Conservation (phyloP, 2,329 filamentous ascomycete species). For the Fusarium sp. region DNA sequence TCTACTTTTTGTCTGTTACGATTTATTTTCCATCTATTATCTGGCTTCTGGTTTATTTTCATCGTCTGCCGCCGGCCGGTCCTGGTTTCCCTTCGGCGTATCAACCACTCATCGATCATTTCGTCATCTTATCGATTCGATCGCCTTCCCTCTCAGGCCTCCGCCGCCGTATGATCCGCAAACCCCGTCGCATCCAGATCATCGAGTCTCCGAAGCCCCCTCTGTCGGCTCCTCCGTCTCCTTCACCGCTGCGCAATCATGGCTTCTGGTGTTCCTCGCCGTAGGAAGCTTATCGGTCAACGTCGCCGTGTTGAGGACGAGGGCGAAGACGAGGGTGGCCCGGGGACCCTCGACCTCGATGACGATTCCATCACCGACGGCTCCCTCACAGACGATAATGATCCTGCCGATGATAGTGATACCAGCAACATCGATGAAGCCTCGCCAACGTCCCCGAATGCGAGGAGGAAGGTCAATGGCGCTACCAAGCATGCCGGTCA, state of each 20-base stretch:
- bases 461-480: slow-evolving; percentile 59
- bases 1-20: slow-evolving; percentile 29
- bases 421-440: slow-evolving; percentile 71
- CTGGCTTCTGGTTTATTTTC: slow-evolving; percentile 38
- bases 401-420: slow-evolving; percentile 71
- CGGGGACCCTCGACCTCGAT: slow-evolving; percentile 68
- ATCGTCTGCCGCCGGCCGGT: slow-evolving; percentile 47
- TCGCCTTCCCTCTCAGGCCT: slow-evolving; percentile 31
- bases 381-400: slow-evolving; percentile 73
- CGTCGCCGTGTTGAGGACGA: slow-evolving; percentile 78
- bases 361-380: slow-evolving; percentile 76
- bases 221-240: slow-evolving; percentile 48
- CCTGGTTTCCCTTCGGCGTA: slow-evolving; percentile 31
- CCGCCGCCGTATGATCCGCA: slow-evolving; percentile 48
- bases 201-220: slow-evolving; percentile 48
- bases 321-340: slow-evolving; percentile 74
- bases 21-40: slow-evolving; percentile 36
- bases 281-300: slow-evolving; percentile 75
- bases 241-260: slow-evolving; percentile 49
- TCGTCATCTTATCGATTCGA: slow-evolving; percentile 30
- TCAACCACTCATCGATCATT: slow-evolving; percentile 38
- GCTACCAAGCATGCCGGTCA: slow-evolving; percentile 51
- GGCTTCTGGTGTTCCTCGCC: slow-evolving; percentile 60
- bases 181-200: slow-evolving; percentile 43
- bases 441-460: slow-evolving; percentile 62